Conservation (phyloP, 352 stramenopile genomes). For the Phytophthora citricola region DNA sequence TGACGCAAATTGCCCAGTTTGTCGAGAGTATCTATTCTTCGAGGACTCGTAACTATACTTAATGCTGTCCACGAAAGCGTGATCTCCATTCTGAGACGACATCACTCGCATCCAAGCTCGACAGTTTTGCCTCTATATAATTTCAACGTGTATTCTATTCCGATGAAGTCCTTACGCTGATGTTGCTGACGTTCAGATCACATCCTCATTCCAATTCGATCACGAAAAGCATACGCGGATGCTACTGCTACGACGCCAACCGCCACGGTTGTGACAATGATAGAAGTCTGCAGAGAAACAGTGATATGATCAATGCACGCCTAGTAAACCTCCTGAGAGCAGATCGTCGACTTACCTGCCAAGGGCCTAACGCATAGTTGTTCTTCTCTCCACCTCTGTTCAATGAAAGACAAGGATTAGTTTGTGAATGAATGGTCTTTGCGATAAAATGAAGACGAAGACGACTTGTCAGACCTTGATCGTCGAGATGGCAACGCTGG, state of each 20-base stretch:
- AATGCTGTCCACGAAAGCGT: slow-evolving; percentile 7
- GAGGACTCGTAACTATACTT: slow-evolving; percentile 65
- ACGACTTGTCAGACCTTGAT: slow-evolving; percentile 24
- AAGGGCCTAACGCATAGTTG: slow-evolving; percentile 20
- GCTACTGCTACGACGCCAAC: slow-evolving; percentile 41
- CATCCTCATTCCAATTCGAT: slow-evolving; percentile 29
- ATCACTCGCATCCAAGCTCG: slow-evolving; percentile 14
- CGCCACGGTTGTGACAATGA: slow-evolving; percentile 33
- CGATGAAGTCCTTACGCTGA: not conserved
- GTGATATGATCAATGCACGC: slow-evolving; percentile 2
- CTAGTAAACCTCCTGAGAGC: not conserved
- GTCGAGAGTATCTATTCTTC: slow-evolving; percentile 87
- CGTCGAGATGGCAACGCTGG: slow-evolving; percentile 32
- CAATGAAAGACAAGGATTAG: not conserved
- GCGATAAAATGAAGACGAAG: not conserved
- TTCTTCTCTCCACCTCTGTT: slow-evolving; percentile 22
- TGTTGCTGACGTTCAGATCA: slow-evolving; percentile 24
- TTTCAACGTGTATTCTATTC: slow-evolving; percentile 44
- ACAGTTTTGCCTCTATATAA: slow-evolving; percentile 34
- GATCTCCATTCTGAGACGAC: slow-evolving; percentile 11
- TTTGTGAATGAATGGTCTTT: not conserved
- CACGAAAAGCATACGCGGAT: slow-evolving; percentile 42
- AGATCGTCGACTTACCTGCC: slow-evolving; percentile 30
- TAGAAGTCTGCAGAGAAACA: slow-evolving; percentile 31
- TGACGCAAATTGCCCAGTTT: slow-evolving; percentile 87